Conservation (phyloP, 352 stramenopile genomes). For the Phytophthora pinifolia region DNA sequence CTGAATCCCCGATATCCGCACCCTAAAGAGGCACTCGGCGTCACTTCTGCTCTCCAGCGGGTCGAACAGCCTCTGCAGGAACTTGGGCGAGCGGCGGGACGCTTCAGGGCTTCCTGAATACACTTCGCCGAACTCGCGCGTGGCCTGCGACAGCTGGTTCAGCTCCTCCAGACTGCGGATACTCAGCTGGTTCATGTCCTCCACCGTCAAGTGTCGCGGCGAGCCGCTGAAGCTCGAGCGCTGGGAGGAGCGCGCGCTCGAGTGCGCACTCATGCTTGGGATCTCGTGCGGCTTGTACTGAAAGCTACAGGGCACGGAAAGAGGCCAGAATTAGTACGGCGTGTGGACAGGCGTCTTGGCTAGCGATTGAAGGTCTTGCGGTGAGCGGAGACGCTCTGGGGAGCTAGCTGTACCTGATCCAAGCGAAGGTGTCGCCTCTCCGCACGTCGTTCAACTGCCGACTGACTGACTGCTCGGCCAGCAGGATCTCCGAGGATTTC, state of each 20-base stretch:
- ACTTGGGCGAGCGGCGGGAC: constrained; percentile 57
- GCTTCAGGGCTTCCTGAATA: constrained; percentile 42
- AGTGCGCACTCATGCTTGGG: constrained; percentile 18
- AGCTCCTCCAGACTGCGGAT: constrained; percentile 56
- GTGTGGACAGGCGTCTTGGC: constrained; percentile 8
- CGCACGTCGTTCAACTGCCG: constrained; percentile 13
- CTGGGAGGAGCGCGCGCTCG: constrained; percentile 25
- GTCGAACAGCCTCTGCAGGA: constrained; percentile 69
- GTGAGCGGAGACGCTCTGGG: neutral
- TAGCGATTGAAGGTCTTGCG: neutral
- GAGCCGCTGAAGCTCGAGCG: constrained; percentile 46
- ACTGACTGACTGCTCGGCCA: constrained; percentile 22
- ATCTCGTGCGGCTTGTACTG: neutral
- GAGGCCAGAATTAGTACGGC: neutral
- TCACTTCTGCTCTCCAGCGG: constrained; percentile 54
- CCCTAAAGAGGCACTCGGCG: constrained; percentile 78
- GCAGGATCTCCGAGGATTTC: no score
- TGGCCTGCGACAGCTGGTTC: constrained; percentile 75
- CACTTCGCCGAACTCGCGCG: constrained; percentile 72
- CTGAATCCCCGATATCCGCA: constrained; percentile 86
- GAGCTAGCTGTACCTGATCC: constrained; percentile 7
- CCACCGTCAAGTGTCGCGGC: constrained; percentile 44
- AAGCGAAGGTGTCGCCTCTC: constrained; percentile 12
- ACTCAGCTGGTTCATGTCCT: constrained; percentile 38
- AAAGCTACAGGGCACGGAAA: no score